Evolutionary conservation across 2,329 filamentous ascomycete genomes (phyloP).

Genomic region (Pseudogymnoascus sp.): DNA sequence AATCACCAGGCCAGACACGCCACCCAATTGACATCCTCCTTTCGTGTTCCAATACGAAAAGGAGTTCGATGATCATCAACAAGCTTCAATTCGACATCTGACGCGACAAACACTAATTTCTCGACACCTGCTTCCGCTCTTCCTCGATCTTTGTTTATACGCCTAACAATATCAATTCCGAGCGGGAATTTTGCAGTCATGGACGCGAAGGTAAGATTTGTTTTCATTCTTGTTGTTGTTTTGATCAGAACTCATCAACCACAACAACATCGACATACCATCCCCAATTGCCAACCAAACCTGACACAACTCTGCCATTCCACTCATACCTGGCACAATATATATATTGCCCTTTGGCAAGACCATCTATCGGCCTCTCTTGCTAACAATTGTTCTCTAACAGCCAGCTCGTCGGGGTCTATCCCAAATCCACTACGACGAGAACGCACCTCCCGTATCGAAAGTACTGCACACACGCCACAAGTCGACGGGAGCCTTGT

Average conservation of each 20-base stretch:
- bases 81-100: not conserved
- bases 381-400: conserved; percentile 23
- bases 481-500: conserved; percentile 66
- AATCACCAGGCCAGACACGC: not conserved
- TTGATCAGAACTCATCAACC: not conserved
- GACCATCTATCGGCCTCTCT: not conserved
- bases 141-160: not conserved
- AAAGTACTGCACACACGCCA: conserved; percentile 69
- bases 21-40: conserved; percentile 2
- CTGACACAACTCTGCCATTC: conserved; percentile 17
- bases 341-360: not conserved
- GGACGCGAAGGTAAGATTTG: conserved; percentile 34
- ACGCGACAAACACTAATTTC: not conserved
- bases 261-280: not conserved
- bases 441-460: conserved; percentile 53
- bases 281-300: not conserved
- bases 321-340: conserved; percentile 13
- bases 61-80: conserved; percentile 5
- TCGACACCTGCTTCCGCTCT: not conserved
- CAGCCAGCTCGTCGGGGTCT: conserved; percentile 64
- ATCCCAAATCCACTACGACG: conserved; percentile 54
- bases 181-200: conserved; percentile 22
- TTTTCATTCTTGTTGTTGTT: conserved; percentile 8
- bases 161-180: not conserved
- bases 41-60: not conserved